Base-by-base conservation (phyloP, 306 rosid genomes). In the Vicia sativa region DNA sequence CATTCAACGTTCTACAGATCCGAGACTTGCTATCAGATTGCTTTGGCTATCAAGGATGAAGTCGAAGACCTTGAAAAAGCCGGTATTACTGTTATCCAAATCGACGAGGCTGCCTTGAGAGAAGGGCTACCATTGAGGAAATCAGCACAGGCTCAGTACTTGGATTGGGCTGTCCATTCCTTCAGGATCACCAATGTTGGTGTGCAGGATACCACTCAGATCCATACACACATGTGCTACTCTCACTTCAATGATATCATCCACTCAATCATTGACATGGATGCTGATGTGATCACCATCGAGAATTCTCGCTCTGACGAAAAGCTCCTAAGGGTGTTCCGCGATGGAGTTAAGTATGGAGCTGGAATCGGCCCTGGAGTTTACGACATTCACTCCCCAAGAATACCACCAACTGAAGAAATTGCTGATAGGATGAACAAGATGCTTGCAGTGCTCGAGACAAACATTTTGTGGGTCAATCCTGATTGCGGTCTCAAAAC, bases 171-270 rank as follows among this genome's bases (percentile, higher is more conserved):
- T 10, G 96, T 90, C 62, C 96, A 90, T 81, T 71, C 88, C 69
- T 90, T 90, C 88, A 80, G 96, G 73, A 90, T 90, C 75, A 90
- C 96, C 84, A 90, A 84, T 66, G 67, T 78, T 7, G 87, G 96
- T 8, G 96, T 90, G 62, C 68, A 80, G 64, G 95, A 90, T 67
- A 82, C 91, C 14, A 87, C 95, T 26, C 96, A 90, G 96, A 90
- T 90, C 82, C 96, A 90, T 83, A 90, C 96, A 49, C 96, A 90
- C 83, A 90, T 90, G 96, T 90, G 96, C 83, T 90, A 90, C 62
- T 90, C 96, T 56, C 81, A 90, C 91, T 90, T 90, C 81, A 90
- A 90, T 46, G 96, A 90, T 80, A 90, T 90, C 69, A 90, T 90
- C 83, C 96, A 90, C 84, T 90, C 96, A 0, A 90, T 90, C 79